Conservation (phyloP, 2,329 filamentous ascomycete genomes). For the Nothopassalora personata region DNA sequence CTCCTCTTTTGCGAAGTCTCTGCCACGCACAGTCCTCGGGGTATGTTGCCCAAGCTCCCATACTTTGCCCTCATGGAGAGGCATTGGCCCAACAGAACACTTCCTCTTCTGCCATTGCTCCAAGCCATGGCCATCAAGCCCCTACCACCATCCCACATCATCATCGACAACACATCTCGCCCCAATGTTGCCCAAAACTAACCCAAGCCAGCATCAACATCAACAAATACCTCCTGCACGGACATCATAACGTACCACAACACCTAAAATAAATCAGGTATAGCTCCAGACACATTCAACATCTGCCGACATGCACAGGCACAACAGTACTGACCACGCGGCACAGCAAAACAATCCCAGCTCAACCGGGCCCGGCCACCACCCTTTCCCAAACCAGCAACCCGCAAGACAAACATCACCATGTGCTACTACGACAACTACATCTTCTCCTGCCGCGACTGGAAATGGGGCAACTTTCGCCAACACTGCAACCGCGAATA, state of each 20-base stretch:
- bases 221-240: conserved; percentile 4
- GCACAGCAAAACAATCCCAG: conserved; percentile 2
- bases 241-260: neutral
- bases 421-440: conserved; percentile 98
- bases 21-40: neutral
- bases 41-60: conserved; percentile 11
- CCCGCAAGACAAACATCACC: conserved; percentile 7
- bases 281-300: neutral
- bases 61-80: neutral
- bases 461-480: conserved; percentile 90
- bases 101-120: conserved; percentile 6
- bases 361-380: neutral
- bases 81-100: neutral
- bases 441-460: conserved; percentile 79
- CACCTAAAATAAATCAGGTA: neutral
- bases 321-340: neutral
- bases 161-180: neutral
- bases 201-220: neutral
- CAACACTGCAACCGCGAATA: conserved; percentile 93
- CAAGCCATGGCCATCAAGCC: neutral
- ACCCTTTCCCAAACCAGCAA: neutral
- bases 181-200: neutral
- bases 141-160: neutral
- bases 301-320: neutral
- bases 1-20: neutral